phyloP scores from a whole-genome alignment of 106 monocot species.

The Gastrodia elata region DNA sequence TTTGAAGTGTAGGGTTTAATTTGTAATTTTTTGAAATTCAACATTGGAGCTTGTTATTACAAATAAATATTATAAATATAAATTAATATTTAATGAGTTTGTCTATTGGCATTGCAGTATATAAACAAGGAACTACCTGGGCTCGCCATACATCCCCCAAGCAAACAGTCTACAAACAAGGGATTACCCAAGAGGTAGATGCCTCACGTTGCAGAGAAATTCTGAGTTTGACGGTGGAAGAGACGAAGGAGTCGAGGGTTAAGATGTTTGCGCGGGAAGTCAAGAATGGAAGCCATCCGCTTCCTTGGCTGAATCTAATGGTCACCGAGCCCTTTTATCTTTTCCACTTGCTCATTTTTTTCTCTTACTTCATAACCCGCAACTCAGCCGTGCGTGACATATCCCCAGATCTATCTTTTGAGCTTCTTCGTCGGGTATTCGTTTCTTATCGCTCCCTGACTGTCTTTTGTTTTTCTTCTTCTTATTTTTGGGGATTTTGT shows the following conservation, averaged over 20 bases:
- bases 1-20: too few species aligned
- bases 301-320: constrained; percentile 66
- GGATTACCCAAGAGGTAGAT: too few species aligned
- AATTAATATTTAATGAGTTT: too few species aligned
- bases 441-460: neutral
- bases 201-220: neutral
- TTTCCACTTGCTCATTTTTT: constrained; percentile 71
- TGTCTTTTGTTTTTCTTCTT: neutral
- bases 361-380: constrained; percentile 84
- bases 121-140: too few species aligned
- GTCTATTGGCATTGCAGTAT: too few species aligned
- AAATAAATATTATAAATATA: too few species aligned
- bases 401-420: constrained; percentile 28
- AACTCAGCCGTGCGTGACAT: constrained; percentile 22
- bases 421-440: constrained; percentile 50
- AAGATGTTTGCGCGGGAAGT: constrained; percentile 6
- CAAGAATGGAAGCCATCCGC: constrained; percentile 22
- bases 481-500: neutral
- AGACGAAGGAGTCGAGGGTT: neutral
- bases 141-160: too few species aligned
- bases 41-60: too few species aligned
- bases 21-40: too few species aligned
- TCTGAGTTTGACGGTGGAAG: neutral
- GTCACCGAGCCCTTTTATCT: constrained; percentile 82
- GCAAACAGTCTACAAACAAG: too few species aligned